Evolutionary conservation across 2,329 filamentous ascomycete species (phyloP).

Genomic region (Fusarium sp.): DNA sequence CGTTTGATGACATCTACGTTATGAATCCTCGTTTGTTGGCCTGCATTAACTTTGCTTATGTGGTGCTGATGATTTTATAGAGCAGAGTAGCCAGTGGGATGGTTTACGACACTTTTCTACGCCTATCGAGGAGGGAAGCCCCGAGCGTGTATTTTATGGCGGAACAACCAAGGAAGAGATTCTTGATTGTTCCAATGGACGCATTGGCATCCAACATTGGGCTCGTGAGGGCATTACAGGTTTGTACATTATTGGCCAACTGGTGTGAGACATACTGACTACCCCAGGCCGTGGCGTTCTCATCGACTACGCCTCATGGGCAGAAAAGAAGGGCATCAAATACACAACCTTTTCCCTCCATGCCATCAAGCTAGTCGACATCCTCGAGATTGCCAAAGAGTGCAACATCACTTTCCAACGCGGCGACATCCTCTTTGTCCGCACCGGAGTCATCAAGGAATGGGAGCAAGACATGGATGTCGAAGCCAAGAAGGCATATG

Average conservation of each 20-base stretch:
- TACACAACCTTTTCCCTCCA: slow-evolving; percentile 57
- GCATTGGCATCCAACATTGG: slow-evolving; percentile 63
- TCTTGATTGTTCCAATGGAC: slow-evolving; percentile 53
- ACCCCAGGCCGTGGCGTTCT: slow-evolving; percentile 60
- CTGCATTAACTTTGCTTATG: not conserved
- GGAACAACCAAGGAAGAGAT: slow-evolving; percentile 61
- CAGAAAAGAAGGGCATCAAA: slow-evolving; percentile 50
- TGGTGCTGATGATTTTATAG: not conserved
- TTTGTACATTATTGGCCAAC: slow-evolving; percentile 34
- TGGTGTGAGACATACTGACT: not conserved
- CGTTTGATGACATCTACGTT: slow-evolving; percentile 63
- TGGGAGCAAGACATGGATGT: slow-evolving; percentile 52
- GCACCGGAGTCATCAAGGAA: slow-evolving; percentile 63
- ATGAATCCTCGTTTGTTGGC: slow-evolving; percentile 56
- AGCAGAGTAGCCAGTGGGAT: slow-evolving; percentile 65
- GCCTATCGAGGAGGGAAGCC: slow-evolving; percentile 50
- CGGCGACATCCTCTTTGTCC: slow-evolving; percentile 67
- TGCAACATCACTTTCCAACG: slow-evolving; percentile 57
- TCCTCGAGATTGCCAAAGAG: slow-evolving; percentile 53
- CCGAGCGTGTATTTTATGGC: slow-evolving; percentile 60
- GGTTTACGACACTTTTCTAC: slow-evolving; percentile 62
- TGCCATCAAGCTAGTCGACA: slow-evolving; percentile 46
- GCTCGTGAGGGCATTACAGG: slow-evolving; percentile 53
- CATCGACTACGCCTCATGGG: slow-evolving; percentile 62
- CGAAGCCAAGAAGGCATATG: slow-evolving; percentile 51